Percentiles rank a stretch among this genome's conserved stretches.
Conservation (phyloP, 2,329 filamentous ascomycete species). For the Aureobasidium zeae region DNA sequence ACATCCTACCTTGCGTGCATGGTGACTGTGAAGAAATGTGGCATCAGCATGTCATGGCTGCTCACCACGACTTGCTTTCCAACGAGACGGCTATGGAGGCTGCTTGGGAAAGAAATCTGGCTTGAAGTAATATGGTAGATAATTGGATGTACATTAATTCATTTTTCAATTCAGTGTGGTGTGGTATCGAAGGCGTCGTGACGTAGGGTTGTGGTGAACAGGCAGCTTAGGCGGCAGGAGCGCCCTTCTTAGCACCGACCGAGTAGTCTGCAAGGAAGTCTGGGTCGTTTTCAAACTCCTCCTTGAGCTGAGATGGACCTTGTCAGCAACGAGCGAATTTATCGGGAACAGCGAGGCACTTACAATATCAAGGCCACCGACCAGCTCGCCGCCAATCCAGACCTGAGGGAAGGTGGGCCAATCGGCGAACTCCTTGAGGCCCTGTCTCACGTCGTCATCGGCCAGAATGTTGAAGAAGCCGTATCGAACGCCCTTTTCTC, state of each 20-base stretch:
- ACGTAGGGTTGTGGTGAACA: neutral
- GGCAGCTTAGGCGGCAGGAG: slow-evolving; percentile 19
- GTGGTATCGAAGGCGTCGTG: slow-evolving; percentile 12
- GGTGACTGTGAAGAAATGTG: slow-evolving; percentile 22
- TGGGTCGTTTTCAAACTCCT: slow-evolving; percentile 75
- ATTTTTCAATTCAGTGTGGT: neutral
- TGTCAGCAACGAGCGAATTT: neutral
- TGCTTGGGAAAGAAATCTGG: neutral
- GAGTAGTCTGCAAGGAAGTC: slow-evolving; percentile 72
- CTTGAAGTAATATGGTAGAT: neutral
- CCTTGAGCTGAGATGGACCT: slow-evolving; percentile 60
- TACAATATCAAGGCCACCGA: slow-evolving; percentile 93
- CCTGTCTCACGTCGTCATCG: slow-evolving; percentile 93
- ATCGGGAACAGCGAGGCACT: slow-evolving; percentile 32
- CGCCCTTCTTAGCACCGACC: slow-evolving; percentile 30
- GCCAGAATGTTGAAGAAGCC: slow-evolving; percentile 99
- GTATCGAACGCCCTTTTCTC: slow-evolving; percentile 87
- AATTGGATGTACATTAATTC: neutral
- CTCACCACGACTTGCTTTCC: slow-evolving; percentile 23
- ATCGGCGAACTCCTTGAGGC: slow-evolving; percentile 92
- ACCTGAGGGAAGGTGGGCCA: slow-evolving; percentile 98
- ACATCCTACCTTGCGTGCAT: slow-evolving; percentile 20
- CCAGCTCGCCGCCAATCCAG: slow-evolving; percentile 81
- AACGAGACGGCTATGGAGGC: neutral
- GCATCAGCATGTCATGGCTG: slow-evolving; percentile 21